phyloP scores from a whole-genome alignment of 225 moss, liverwort and hornwort species.

The Asterella californica region DNA sequence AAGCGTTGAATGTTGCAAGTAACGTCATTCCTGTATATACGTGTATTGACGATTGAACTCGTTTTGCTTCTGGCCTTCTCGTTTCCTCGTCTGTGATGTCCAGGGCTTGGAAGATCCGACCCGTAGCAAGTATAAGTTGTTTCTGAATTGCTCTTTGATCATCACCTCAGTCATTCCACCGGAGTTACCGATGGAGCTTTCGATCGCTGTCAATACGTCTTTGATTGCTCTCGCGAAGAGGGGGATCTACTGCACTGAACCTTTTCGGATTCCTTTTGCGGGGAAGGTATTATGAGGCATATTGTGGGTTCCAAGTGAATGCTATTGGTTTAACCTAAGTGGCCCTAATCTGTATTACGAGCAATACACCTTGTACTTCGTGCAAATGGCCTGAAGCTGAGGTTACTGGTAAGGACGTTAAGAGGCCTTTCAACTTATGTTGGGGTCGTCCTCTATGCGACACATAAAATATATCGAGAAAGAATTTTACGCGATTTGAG shows the following conservation, averaged over 20 bases:
- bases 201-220: slow-evolving; percentile 96
- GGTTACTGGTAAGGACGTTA: too few species aligned
- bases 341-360: not conserved
- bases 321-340: not conserved
- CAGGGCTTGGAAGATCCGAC: slow-evolving; percentile 97
- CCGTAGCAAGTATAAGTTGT: slow-evolving; percentile 91
- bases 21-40: not conserved
- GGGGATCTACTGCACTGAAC: slow-evolving; percentile 98
- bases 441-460: too few species aligned
- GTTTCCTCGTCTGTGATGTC: slow-evolving; percentile 13
- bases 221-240: slow-evolving; percentile 86
- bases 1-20: not conserved
- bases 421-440: too few species aligned
- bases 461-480: too few species aligned
- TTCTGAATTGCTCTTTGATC: slow-evolving; percentile 92
- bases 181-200: slow-evolving; percentile 99
- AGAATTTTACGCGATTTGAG: too few species aligned
- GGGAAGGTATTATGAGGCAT: slow-evolving; percentile 63
- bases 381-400: too few species aligned
- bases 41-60: not conserved
- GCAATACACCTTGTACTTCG: not conserved
- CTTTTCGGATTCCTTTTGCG: slow-evolving; percentile 96
- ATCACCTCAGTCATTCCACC: slow-evolving; percentile 98
- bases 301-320: not conserved
- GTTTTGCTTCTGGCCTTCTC: not conserved